Evolutionary conservation across 306 rosid genomes (phyloP), one percentile per base, ranked within the genome.

Genomic region (Dalbergia cochinchinensis): DNA sequence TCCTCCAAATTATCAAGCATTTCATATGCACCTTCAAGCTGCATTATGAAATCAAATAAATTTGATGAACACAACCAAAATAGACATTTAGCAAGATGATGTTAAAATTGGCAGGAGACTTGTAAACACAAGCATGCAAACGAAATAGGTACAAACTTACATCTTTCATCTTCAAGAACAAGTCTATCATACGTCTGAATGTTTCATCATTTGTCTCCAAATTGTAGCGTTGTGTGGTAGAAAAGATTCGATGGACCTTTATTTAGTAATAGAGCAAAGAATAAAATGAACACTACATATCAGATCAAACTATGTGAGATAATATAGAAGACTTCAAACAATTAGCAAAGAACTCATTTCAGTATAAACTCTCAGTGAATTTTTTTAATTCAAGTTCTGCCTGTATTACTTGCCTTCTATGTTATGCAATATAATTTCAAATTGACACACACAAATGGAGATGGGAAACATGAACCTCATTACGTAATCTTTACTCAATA

Each of bases 131-230:
- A 65, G 77, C 58, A 68, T 53, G 76, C 22, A 42, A 10, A 22
- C 20, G 71, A 41, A 34, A 26, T 26, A 8, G 10, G 64, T 34
- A 62, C 47, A 77, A 26, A 72, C 86, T 87, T 85, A 90, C 97
- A 71, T 92, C 91, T 85, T 87, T 92, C 91, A 85, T 90, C 86
- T 81, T 90, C 81, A 89, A 83, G 47, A 69, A 72, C 83, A 90
- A 85, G 83, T 15, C 76, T 83, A 90, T 86, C 91, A 92, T 86
- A 35, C 47, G 22, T 78, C 94, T 76, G 80, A 87, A 88, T 72
- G 87, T 89, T 79, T 87, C 87, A 14, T 13, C 13, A 78, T 80
- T 85, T 50, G 92, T 72, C 85, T 82, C 76, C 83, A 90, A 65
- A 39, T 71, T 79, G 75, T 76, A 78, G 71, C 19, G 84, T 69